Conservation (phyloP, 1,139 yeast species). For the Geotrichum histeridarum region DNA sequence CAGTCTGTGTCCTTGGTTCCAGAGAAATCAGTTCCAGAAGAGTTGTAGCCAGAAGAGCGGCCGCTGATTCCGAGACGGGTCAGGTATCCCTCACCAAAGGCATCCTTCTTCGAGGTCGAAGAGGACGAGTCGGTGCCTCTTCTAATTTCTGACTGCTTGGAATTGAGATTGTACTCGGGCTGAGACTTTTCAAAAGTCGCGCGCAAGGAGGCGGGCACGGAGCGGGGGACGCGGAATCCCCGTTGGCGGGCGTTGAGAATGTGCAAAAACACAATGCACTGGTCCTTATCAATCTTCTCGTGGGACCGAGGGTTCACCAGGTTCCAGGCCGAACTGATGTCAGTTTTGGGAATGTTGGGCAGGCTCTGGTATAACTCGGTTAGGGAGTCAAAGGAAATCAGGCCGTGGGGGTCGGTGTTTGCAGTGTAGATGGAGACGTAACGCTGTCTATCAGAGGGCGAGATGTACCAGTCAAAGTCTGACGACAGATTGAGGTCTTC, state of each 20-base stretch:
- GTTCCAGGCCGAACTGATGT: constrained; percentile 91
- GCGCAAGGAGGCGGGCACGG: constrained; percentile 89
- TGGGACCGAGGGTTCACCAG: constrained; percentile 84
- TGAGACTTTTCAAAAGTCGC: constrained; percentile 86
- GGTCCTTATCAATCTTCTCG: constrained; percentile 89
- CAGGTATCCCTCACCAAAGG: constrained; percentile 48
- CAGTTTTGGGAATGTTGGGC: constrained; percentile 70
- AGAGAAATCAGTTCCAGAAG: constrained; percentile 69
- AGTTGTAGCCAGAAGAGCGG: constrained; percentile 36
- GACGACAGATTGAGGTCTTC: constrained; percentile 53
- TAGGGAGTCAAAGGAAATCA: constrained; percentile 70
- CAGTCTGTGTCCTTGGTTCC: constrained; percentile 71
- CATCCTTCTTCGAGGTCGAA: constrained; percentile 37
- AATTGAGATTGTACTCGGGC: constrained; percentile 67
- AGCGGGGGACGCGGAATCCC: constrained; percentile 82
- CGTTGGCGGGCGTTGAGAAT: constrained; percentile 84
- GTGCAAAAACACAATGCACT: constrained; percentile 81
- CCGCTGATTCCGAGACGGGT: constrained; percentile 43
- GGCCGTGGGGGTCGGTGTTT: constrained; percentile 75
- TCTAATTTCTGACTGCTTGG: constrained; percentile 45
- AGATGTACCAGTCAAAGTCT: constrained; percentile 93
- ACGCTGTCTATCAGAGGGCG: constrained; percentile 74
- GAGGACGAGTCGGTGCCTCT: constrained; percentile 22
- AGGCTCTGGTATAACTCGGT: constrained; percentile 65
- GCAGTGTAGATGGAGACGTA: constrained; percentile 76